Evolutionary conservation across 306 rosid genomes (phyloP).

Genomic region (Hippophae gyantsensis): DNA sequence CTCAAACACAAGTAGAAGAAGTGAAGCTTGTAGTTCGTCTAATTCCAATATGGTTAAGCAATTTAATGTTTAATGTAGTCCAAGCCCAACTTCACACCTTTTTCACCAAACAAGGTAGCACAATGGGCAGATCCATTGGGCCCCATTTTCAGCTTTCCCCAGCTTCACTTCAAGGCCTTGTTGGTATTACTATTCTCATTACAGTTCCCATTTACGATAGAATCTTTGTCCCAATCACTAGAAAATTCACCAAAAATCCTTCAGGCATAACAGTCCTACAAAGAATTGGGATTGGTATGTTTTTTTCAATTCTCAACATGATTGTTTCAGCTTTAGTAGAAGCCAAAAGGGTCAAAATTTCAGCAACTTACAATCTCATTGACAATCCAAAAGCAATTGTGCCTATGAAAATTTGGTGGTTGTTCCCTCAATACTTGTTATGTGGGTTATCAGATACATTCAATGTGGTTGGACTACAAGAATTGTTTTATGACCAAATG

Average conservation of each 20-base stretch:
- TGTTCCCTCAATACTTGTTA: slow-evolving; percentile 62
- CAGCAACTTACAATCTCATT: slow-evolving; percentile 26
- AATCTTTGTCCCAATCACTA: slow-evolving; percentile 30
- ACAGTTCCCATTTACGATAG: slow-evolving; percentile 46
- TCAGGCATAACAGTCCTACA: slow-evolving; percentile 61
- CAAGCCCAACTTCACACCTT: slow-evolving; percentile 53
- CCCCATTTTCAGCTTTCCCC: slow-evolving; percentile 46
- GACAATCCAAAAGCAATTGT: slow-evolving; percentile 31
- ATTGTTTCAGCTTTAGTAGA: slow-evolving; percentile 46
- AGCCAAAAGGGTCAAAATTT: slow-evolving; percentile 40
- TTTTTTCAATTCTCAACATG: slow-evolving; percentile 52
- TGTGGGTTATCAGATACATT: slow-evolving; percentile 55
- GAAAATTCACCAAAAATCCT: slow-evolving; percentile 34
- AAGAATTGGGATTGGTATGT: slow-evolving; percentile 55
- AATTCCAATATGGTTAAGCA: slow-evolving; percentile 64
- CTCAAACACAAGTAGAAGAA: slow-evolving; percentile 65
- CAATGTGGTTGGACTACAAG: slow-evolving; percentile 61
- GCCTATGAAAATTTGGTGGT: slow-evolving; percentile 68
- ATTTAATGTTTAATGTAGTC: slow-evolving; percentile 48
- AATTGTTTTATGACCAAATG: slow-evolving; percentile 70
- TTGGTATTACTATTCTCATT: slow-evolving; percentile 36
- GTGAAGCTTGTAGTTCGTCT: slow-evolving; percentile 54
- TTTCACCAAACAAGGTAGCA: slow-evolving; percentile 59
- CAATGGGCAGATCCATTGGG: slow-evolving; percentile 44
- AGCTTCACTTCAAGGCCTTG: slow-evolving; percentile 55